Evolutionary conservation across 2,329 filamentous ascomycete species (phyloP).

Genomic region (Kalaharituber pfeilii): DNA sequence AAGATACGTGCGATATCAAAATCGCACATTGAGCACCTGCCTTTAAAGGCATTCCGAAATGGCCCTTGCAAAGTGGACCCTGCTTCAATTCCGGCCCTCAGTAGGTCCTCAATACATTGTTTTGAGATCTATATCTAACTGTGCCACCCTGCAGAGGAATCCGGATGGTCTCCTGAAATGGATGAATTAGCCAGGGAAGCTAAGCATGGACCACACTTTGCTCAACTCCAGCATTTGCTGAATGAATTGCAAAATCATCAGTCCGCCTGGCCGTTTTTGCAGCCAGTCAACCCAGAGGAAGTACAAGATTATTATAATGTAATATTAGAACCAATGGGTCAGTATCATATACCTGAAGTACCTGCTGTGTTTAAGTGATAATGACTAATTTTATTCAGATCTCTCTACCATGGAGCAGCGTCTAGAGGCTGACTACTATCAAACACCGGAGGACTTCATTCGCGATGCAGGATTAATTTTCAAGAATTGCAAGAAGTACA

Average conservation of each 20-base stretch:
- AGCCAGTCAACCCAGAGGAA: slow-evolving; percentile 86
- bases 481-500: slow-evolving; percentile 89
- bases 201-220: slow-evolving; percentile 90
- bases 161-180: slow-evolving; percentile 95
- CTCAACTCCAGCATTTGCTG: slow-evolving; percentile 76
- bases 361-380: too few species aligned
- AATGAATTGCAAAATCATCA: slow-evolving; percentile 91
- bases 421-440: slow-evolving; percentile 83
- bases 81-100: slow-evolving; percentile 71
- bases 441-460: slow-evolving; percentile 81
- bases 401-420: slow-evolving; percentile 73
- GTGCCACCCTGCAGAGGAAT: too few species aligned
- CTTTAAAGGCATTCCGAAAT: slow-evolving; percentile 71
- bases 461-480: slow-evolving; percentile 78
- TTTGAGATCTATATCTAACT: too few species aligned
- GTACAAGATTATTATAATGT: slow-evolving; percentile 98
- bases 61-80: slow-evolving; percentile 63
- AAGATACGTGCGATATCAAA: slow-evolving; percentile 88
- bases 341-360: too few species aligned
- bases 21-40: slow-evolving; percentile 69
- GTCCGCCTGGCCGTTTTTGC: slow-evolving; percentile 79
- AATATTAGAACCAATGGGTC: slow-evolving; percentile 97
- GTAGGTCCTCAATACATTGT: too few species aligned
- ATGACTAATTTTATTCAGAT: too few species aligned
- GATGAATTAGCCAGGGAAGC: slow-evolving; percentile 89